phyloP scores from a whole-genome alignment of 2,329 filamentous ascomycete species.

The Ophiobolus disseminans region DNA sequence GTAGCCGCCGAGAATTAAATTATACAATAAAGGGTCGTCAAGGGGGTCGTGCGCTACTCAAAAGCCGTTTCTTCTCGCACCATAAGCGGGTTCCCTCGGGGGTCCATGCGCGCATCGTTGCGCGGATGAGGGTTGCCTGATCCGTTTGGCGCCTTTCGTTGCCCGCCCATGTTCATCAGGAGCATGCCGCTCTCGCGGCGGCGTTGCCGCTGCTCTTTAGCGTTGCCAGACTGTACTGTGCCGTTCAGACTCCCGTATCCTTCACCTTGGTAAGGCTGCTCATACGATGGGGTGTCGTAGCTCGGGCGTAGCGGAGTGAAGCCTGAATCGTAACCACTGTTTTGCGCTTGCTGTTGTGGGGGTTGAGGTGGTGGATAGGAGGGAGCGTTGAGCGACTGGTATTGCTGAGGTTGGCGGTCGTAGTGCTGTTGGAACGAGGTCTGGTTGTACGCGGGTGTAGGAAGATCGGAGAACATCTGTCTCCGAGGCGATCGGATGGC shows the following conservation, averaged over 20 bases:
- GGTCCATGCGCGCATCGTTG: slow-evolving; percentile 41
- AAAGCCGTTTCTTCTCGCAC: slow-evolving; percentile 43
- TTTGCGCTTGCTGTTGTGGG: slow-evolving; percentile 30
- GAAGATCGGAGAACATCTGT: slow-evolving; percentile 72
- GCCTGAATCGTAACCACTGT: slow-evolving; percentile 55
- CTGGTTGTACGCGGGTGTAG: slow-evolving; percentile 68
- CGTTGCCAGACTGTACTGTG: slow-evolving; percentile 31
- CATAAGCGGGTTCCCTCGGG: slow-evolving; percentile 30
- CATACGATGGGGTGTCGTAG: slow-evolving; percentile 51
- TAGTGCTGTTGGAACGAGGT: slow-evolving; percentile 54
- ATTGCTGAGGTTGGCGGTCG: slow-evolving; percentile 33
- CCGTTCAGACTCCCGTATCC: slow-evolving; percentile 47
- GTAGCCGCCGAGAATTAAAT: too few relatives aligned
- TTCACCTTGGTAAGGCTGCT: slow-evolving; percentile 37
- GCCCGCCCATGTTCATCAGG: slow-evolving; percentile 47
- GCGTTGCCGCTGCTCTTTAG: slow-evolving; percentile 41
- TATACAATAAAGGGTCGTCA: too few relatives aligned
- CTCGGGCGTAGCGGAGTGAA: slow-evolving; percentile 60
- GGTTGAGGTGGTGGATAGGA: slow-evolving; percentile 35
- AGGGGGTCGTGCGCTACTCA: slow-evolving; percentile 33
- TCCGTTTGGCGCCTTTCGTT: slow-evolving; percentile 47
- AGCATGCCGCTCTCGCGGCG: slow-evolving; percentile 50
- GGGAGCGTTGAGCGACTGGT: slow-evolving; percentile 28
- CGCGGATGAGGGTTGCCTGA: slow-evolving; percentile 34
- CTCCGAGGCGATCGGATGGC: slow-evolving; percentile 69